Conservation (phyloP, 1,284 basidiomycete species). For the Cryptococcus maquisensis region DNA sequence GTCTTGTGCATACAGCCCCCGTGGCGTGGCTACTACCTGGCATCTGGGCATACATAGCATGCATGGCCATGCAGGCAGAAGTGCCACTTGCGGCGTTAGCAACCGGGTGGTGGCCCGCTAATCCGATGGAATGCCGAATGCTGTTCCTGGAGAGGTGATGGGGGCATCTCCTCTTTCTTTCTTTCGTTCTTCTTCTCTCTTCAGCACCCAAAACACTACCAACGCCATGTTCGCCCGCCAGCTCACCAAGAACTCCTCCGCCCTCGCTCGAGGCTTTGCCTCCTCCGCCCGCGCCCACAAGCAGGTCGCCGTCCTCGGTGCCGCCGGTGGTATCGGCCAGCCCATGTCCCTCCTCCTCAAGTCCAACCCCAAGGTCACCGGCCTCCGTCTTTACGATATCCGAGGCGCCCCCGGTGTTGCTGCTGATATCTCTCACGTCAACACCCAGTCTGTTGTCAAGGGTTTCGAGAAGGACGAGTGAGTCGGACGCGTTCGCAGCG, state of each 20-base stretch:
- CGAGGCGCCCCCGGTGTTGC: conserved; percentile 95
- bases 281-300: conserved; percentile 43
- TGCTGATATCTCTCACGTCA: conserved; percentile 86
- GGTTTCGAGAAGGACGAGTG: conserved; percentile 57
- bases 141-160: too few species aligned
- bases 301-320: conserved; percentile 49
- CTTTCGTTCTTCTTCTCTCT: conserved; percentile 8
- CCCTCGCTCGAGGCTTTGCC: conserved; percentile 44
- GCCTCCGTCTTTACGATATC: conserved; percentile 92
- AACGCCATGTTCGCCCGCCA: conserved; percentile 37
- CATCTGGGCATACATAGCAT: too few species aligned
- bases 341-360: conserved; percentile 88
- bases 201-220: conserved; percentile 7
- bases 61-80: too few species aligned
- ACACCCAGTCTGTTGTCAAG: conserved; percentile 54
- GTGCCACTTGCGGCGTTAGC: not conserved
- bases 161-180: not conserved
- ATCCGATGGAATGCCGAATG: too few species aligned
- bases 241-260: conserved; percentile 25
- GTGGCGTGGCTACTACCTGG: too few species aligned
- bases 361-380: conserved; percentile 72
- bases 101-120: too few species aligned
- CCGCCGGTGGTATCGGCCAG: conserved; percentile 69
- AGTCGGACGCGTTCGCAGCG: too few species aligned
- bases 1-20: too few species aligned